Evolutionary conservation across 2,329 filamentous ascomycete species (phyloP), one percentile per base, ranked within the genome.

Genomic region (Paecilomyces sp.): DNA sequence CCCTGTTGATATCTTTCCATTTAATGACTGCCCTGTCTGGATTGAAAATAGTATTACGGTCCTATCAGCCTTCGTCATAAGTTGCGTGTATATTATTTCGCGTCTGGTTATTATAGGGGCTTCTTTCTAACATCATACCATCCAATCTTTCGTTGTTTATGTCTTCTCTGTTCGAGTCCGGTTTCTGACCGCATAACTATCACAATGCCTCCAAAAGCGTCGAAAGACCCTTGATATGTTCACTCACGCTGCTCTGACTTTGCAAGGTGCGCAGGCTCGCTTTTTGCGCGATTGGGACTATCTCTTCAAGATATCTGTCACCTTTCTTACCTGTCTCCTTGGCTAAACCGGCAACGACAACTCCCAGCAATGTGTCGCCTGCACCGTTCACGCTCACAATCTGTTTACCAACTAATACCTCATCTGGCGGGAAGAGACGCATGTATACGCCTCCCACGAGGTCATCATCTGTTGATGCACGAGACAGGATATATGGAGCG

Each of bases 351-450:
- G 91, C 88, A n/a, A 96, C 79, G 59, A 97, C 67, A 13, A 92
- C 88, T 0, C 93, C 94, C 8, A 95, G 80, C 72, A 97, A 92
- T 0, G 94, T 97, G 75, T 99, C 94, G 0, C 94, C 94, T 1
- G 91, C 92, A 0, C 93, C 94, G 72, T 97, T 97, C 9, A 97
- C 93, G 54, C 91, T 96, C 1, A 93, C 86, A 1, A 96, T 81
- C 28, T 94, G 85, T 22, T 83, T 76, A 0, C 78, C 74, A 1
- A 66, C 60, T 5, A 96, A 81, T 15, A 79, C 76, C 70, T 89
- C 86, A 0, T 83, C 84, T 0, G 89, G 80, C 0, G 89, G 85
- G 71, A 91, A 90, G 77, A 88, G 71, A 5, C 86, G 76, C 87
- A 97, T 92, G 69, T 97, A 97, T 2, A 97, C 82, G 0, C 92